These are phyloP conservation scores for Streptanthus diversifolius DNA, from an alignment of 345 rosid species.

Conservation along the genomic window DNA sequence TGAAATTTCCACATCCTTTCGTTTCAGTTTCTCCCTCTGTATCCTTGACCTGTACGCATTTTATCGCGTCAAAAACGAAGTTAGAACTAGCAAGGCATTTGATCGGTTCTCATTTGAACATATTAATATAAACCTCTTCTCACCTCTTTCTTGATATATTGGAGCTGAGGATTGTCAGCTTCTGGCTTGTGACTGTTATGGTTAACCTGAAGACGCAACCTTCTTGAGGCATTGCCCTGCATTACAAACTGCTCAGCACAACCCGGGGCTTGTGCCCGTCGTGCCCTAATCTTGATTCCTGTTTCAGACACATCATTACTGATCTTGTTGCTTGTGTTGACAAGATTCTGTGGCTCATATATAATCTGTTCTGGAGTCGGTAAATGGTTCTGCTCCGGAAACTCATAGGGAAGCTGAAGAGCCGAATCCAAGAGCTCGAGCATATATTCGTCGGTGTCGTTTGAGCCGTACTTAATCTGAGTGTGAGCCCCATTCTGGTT, in stretches of 20 bases:
- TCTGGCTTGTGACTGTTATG: constrained; percentile 28
- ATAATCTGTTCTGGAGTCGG: not conserved
- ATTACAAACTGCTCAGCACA: not conserved
- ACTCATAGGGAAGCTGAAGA: constrained; percentile 36
- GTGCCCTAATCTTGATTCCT: constrained; percentile 51
- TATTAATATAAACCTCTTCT: constrained; percentile 21
- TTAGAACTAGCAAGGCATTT: not conserved
- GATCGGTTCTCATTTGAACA: not conserved
- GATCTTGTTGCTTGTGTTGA: constrained; percentile 6
- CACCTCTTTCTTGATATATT: constrained; percentile 42
- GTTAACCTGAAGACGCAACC: constrained; percentile 49
- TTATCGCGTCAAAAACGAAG: not conserved
- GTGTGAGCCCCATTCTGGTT: not conserved
- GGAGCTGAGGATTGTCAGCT: constrained; percentile 13
- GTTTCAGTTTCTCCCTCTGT: not conserved
- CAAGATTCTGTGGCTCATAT: constrained; percentile 8
- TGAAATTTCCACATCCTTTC: not conserved
- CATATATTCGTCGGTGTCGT: constrained; percentile 33
- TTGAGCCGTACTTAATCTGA: constrained; percentile 27
- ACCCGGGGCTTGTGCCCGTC: constrained; percentile 30
- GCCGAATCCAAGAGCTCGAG: constrained; percentile 42
- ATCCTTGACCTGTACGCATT: constrained; percentile 13
- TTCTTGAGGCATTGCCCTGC: constrained; percentile 67
- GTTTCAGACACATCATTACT: constrained; percentile 25
- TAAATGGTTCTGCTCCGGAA: constrained; percentile 6